Evolutionary conservation across 441 rosid species (phyloP), one percentile per base, ranked within the genome.

Genomic region (Mallotus repandus): DNA sequence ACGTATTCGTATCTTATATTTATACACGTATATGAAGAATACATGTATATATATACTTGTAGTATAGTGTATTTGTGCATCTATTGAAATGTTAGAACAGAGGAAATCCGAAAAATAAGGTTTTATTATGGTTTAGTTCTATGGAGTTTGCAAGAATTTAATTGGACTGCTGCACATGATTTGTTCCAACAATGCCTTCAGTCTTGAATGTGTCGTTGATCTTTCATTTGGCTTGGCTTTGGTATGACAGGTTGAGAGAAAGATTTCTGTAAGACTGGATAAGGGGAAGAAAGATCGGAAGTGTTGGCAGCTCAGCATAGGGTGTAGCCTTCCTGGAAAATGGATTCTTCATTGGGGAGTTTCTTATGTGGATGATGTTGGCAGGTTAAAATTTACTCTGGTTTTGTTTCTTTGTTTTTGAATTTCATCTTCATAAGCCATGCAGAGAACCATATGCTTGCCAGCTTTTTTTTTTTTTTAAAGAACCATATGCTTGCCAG

Each of bases 281-380:
- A 77, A 85, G 76, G 73, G 84, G 74, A 70, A 60, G 66, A 79
- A 86, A 74, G 82, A 77, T 77, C 67, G 66, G 63, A 63, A 16
- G 55, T 71, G 79, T 53, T 91, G 93, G 95, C 72, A 85, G 84
- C 86, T 95, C 63, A 84, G 84, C 13, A 88, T 95, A 76, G 99
- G 98, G 66, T 90, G 97, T 86, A 83, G 83, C 75, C 82, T 96
- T 81, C 86, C 98, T 12, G 99, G 98, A 66, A 85, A 86, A 80
- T 95, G 99, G 99, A 85, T 88, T 79, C 85, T 95, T 84, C 99
- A 95, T 50, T 96, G 99, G 99, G 99, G 99, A 87, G 97, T 96
- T 82, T 87, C 92, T 74, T 89, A 85, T 73, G 70, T 84, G 48
- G 89, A 77, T 72, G 92, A 93, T 65, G 76, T 55, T 67, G 95